A percentile compares a stretch with the other conserved stretches of the same genome.
Evolutionary conservation across 148 eudicot genomes (phyloP).

Genomic region (Rheum nobile): DNA sequence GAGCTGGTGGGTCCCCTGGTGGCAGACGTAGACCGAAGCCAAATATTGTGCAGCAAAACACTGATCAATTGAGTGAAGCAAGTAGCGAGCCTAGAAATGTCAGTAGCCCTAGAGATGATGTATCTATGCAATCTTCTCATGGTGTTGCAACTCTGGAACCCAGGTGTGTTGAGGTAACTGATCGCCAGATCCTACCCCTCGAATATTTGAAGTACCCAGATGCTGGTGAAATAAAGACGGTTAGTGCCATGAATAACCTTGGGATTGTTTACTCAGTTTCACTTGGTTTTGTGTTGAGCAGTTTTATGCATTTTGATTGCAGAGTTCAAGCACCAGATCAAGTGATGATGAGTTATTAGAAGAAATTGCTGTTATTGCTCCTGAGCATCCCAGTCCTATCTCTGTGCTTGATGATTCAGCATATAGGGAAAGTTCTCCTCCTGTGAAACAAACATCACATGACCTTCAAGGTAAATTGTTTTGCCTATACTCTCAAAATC

Average conservation of each 20-base stretch:
- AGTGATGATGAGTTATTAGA: constrained; percentile 26
- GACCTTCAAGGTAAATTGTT: constrained; percentile 37
- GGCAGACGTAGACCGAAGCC: constrained; percentile 47
- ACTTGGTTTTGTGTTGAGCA: not conserved
- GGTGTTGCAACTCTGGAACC: constrained; percentile 17
- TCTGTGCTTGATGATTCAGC: constrained; percentile 65
- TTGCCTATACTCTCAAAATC: not conserved
- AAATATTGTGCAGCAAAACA: constrained; percentile 24
- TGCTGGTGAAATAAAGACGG: constrained; percentile 26
- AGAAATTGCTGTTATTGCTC: constrained; percentile 24
- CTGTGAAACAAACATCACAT: constrained; percentile 38
- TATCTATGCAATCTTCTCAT: constrained; percentile 22
- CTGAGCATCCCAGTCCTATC: constrained; percentile 76
- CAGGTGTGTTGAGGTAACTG: constrained; percentile 23
- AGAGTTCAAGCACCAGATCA: constrained; percentile 35
- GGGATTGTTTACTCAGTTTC: not conserved
- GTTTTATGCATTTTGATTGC: constrained; percentile 8
- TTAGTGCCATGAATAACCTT: constrained; percentile 14
- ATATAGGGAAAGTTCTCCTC: constrained; percentile 50
- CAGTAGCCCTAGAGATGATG: constrained; percentile 26
- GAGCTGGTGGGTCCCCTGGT: constrained; percentile 31
- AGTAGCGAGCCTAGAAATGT: constrained; percentile 24
- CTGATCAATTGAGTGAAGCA: constrained; percentile 34
- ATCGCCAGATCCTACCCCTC: constrained; percentile 23
- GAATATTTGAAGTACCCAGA: constrained; percentile 19